Conservation (phyloP, 2,329 filamentous ascomycete species). For the Xylariaceae sp. region DNA sequence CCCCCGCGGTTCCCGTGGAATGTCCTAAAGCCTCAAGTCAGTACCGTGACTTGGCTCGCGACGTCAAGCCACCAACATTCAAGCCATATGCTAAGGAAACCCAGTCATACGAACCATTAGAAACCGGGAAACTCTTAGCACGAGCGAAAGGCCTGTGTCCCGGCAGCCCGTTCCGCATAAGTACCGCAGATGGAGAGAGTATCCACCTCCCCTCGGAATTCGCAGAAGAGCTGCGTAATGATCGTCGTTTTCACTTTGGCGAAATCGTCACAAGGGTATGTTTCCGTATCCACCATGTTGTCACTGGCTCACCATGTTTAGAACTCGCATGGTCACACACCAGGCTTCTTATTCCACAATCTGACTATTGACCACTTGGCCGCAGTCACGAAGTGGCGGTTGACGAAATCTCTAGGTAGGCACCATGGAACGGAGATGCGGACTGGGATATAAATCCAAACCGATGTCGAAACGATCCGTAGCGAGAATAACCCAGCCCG, state of each 20-base stretch:
- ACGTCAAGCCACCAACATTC: no score
- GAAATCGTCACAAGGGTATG: constrained; percentile 7
- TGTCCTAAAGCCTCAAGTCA: no score
- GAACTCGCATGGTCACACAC: constrained; percentile 11
- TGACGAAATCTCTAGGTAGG: constrained; percentile 13
- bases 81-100: no score
- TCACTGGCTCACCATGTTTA: not conserved
- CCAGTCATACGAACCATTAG: no score
- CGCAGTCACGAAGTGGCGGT: constrained; percentile 11
- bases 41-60: no score
- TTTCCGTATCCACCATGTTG: not conserved
- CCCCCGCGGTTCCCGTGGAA: no score
- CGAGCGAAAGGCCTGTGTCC: constrained; percentile 1
- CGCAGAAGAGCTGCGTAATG: constrained; percentile 13
- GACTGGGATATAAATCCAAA: no score
- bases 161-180: constrained; percentile 15
- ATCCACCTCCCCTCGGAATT: constrained; percentile 13
- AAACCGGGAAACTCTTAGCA: no score
- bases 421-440: no score
- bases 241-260: constrained; percentile 8
- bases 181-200: constrained; percentile 12
- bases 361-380: not conserved
- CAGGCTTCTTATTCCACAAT: constrained; percentile 6
- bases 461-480: not conserved
- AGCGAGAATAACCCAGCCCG: constrained; percentile 10